Base-by-base conservation (phyloP, 495 filamentous ascomycete species). In the Collariella sp. region DNA sequence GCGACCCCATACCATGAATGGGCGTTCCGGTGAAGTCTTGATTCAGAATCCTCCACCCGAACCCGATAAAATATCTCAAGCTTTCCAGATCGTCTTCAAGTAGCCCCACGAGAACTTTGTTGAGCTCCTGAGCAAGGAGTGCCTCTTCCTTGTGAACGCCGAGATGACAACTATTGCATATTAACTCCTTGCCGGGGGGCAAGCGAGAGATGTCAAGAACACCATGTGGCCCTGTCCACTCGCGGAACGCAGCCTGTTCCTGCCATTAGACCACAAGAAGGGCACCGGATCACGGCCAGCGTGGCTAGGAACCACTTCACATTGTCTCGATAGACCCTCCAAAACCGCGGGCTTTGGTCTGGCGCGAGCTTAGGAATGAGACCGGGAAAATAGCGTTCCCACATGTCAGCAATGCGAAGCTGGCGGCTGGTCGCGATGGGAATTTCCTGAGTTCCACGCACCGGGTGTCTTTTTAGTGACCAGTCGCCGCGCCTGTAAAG, bases 121-220 rank as follows among this genome's bases (percentile, higher is more conserved):
- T 10, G 22, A 54, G 20, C 23, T 46, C 18, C 1, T 15, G n/a
- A 19, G 51, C 43, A 38, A 54, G 51, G 11, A 22, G 10, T 1
- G 16, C 2, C 1, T 22, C 10, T 12, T 18, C 40, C 3, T 16
- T 12, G 11, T 26, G 19, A 1, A 20, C 18, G 1, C 11, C 5
- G 11, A 54, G 43, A 7, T 41, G 16, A 16, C 51, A 54, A 12
- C n/a, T 2, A 23, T 46, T 54, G 43, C 51, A 54, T 5, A 54
- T 22, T 6, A 47, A 12, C 5, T 19, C 35, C 0, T 6, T 5
- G 10, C n/a, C n/a, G n/a, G n/a, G n/a, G n/a, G n/a, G n/a, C n/a
- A n/a, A n/a, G n/a, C n/a, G n/a, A n/a, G n/a, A n/a, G n/a, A n/a
- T n/a, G n/a, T n/a, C n/a, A n/a, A 20, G 2, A 36, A 36, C 18